Evolutionary conservation across 768 basidiomycete species (phyloP), one percentile per base, ranked within the genome.

Genomic region (Pulveroboletus frians): DNA sequence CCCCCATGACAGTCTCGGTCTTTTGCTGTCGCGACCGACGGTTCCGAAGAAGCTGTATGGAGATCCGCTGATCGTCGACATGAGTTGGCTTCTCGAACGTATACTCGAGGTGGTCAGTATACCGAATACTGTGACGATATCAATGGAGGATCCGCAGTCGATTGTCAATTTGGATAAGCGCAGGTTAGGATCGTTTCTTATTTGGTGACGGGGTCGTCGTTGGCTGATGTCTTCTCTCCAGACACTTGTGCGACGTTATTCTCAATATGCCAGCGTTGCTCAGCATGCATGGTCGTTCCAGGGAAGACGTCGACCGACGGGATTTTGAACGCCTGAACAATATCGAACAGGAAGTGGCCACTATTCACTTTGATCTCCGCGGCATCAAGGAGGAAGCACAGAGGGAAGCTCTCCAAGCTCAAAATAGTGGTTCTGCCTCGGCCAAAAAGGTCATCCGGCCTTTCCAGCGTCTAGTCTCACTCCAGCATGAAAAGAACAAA

Each of bases 161-260:
- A 76, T 92, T 32, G 76, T 92, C 39, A 92, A 90, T 60, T 80
- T 90, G 56, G 84, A 90, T 53, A 92, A 92, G 60, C 77, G 90
- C 54, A 79, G 89, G 88, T 88, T 58, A 48, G 76, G 27, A 26
- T 17, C 18, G 14, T 43, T 47, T 53, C 8, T 39, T 31, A 10
- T 47, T 53, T 15, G 5, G 6, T 23, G 4, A 49, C 23, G 11
- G 11, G 17, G 18, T 47, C 9, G 27, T 23, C 14, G 5, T 29
- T 29, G n/a, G 39, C 53, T 65, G 54, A 64, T 47, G 30, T 34
- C 42, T 41, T 47, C 23, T 47, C 23, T 52, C 9, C 52, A 90
- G 89, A 56, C 80, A 85, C 53, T 66, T 92, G 18, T 81, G 77
- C 62, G 77, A 82, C 50, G 69, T 91, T 17, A 76, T 90, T 47